Evolutionary conservation across 2,329 filamentous ascomycete species (phyloP), one percentile per base, ranked within the genome.

Genomic region (Xylaria sp.): DNA sequence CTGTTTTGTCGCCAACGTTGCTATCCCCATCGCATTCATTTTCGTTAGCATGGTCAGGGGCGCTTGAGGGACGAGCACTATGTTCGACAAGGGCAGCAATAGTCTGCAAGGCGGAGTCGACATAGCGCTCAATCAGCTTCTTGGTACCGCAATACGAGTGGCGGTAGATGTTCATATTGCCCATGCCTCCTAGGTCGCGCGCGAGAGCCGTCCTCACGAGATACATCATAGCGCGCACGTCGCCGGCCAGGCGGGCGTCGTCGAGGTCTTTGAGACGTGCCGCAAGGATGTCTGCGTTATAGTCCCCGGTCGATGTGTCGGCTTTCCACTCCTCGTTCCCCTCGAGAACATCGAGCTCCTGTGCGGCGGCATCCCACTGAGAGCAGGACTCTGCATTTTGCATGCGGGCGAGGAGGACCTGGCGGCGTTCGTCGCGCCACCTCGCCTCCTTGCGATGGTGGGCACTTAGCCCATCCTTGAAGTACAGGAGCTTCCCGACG

Each of bases 91-190:
- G 77, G 0, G 87, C 83, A 6, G 88, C 82, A 63, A 98, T 89
- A 0, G 92, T 92, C 60, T 88, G 83, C 31, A 93, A 79, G 0
- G 92, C 89, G 1, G 92, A 92, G 52, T 90, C 86, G 64, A 96
- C 94, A 71, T 97, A 97, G 35, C 86, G 83, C 77, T 97, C 94
- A 65, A 97, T 94, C 66, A 97, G 78, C 62, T 85, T 83, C 78
- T 97, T 97, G 8, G 94, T 97, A 4, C 94, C 94, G 14, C 92
- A 85, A 72, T 95, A 89, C 0, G 91, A 91, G 74, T 95, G 91
- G 58, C 89, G 89, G 78, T 97, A 97, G 1, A 97, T 82, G 55
- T 88, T 85, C 43, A 90, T 84, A 71, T 93, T 91, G 64, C 91
- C 92, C 90, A 97, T 96, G 54, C 90, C 91, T 7, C 92, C 94